Evolutionary conservation across 192 early-diverging fungal genomes (phyloP).

Genomic region (Phlyctochytrium bullatum): DNA sequence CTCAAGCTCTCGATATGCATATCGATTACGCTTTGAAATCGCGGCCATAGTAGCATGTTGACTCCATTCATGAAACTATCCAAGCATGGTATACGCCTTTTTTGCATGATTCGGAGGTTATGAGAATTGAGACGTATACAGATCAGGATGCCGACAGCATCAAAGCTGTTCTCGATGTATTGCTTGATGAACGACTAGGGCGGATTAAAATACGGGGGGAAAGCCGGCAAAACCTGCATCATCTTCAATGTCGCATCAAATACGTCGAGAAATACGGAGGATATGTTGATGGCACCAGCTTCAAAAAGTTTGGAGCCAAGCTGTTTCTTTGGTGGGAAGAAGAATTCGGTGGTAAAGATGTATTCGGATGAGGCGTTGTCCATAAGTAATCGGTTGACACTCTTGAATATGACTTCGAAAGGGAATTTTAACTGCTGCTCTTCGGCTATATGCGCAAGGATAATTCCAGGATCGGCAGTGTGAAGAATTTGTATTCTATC

Average conservation of each 20-base stretch:
- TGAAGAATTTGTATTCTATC: slow-evolving; percentile 76
- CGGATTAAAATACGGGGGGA: slow-evolving; percentile 1
- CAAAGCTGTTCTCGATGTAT: slow-evolving; percentile 74
- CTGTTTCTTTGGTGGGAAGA: slow-evolving; percentile 68
- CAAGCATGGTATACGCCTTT: slow-evolving; percentile 71
- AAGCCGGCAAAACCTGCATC: slow-evolving; percentile 46
- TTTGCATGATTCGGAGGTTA: slow-evolving; percentile 77
- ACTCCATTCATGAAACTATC: slow-evolving; percentile 85
- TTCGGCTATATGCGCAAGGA: slow-evolving; percentile 77
- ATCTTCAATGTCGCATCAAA: slow-evolving; percentile 82
- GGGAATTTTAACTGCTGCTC: slow-evolving; percentile 73
- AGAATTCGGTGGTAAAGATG: slow-evolving; percentile 88
- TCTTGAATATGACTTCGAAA: slow-evolving; percentile 90
- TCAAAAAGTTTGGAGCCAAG: slow-evolving; percentile 26
- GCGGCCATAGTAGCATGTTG: slow-evolving; percentile 94
- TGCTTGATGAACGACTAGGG: slow-evolving; percentile 56
- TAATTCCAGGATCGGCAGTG: slow-evolving; percentile 76
- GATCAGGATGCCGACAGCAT: slow-evolving; percentile 87
- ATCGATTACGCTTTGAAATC: slow-evolving; percentile 73
- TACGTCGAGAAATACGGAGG: slow-evolving; percentile 75
- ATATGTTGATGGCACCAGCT: slow-evolving; percentile 6
- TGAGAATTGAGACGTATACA: slow-evolving; percentile 87
- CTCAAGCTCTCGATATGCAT: slow-evolving; percentile 89
- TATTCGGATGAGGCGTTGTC: slow-evolving; percentile 97
- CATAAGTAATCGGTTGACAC: slow-evolving; percentile 83